phyloP scores from a whole-genome alignment of 768 basidiomycete genomes.

The Hericium alpestre region DNA sequence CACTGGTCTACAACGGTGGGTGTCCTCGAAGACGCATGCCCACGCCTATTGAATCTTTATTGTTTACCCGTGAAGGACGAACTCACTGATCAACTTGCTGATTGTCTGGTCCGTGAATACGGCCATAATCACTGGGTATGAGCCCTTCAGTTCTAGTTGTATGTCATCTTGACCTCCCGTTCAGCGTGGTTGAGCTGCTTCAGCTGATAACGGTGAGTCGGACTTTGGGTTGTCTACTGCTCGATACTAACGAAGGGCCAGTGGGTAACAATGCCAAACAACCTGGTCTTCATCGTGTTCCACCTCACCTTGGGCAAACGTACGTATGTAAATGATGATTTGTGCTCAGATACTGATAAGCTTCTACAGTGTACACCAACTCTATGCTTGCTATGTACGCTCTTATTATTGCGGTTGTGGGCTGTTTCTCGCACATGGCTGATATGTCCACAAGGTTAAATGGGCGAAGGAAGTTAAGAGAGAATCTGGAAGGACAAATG shows the following conservation, averaged over 20 bases:
- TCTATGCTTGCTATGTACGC: slow-evolving; percentile 7
- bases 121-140: slow-evolving; percentile 2
- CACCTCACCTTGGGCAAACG: slow-evolving; percentile 6
- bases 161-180: not conserved
- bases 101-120: slow-evolving; percentile 5
- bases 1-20: not conserved
- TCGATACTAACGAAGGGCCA: not conserved
- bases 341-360: not conserved
- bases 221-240: no score
- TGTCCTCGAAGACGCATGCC: not conserved
- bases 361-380: slow-evolving; percentile 1
- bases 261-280: slow-evolving; percentile 1
- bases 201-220: slow-evolving; percentile 2
- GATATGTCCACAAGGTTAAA: slow-evolving; percentile 2
- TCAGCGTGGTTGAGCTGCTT: not conserved
- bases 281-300: slow-evolving; percentile 7
- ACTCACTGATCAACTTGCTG: slow-evolving; percentile 4
- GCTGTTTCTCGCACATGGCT: not conserved
- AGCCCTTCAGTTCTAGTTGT: not conserved
- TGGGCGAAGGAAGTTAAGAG: not conserved
- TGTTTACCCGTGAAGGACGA: no score
- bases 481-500: not conserved
- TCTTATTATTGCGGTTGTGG: not conserved
- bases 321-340: not conserved
- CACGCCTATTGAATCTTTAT: no score